Conservation (phyloP, 2,329 filamentous ascomycete species). For the Mollisia scopiformis region DNA sequence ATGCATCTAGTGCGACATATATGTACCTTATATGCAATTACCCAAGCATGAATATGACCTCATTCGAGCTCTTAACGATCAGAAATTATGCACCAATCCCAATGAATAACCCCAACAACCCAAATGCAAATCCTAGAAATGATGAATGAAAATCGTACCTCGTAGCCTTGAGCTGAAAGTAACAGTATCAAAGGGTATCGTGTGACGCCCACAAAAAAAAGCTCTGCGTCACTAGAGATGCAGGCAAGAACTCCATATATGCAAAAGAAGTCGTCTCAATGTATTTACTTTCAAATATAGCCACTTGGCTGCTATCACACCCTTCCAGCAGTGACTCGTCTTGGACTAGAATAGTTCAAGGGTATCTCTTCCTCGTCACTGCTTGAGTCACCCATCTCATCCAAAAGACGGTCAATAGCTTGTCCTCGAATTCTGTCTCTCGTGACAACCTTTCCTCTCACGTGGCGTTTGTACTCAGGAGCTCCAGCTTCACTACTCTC, state of each 20-base stretch:
- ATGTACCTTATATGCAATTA: constrained; percentile 9
- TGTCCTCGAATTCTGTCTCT: constrained; percentile 23
- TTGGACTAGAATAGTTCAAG: constrained; percentile 31
- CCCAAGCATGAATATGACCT: neutral
- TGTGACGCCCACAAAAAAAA: constrained; percentile 18
- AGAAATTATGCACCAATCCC: constrained; percentile 11
- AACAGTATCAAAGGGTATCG: constrained; percentile 15
- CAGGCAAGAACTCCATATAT: constrained; percentile 20
- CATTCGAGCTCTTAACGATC: neutral
- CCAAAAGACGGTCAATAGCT: constrained; percentile 36
- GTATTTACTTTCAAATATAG: constrained; percentile 8
- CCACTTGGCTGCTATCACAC: constrained; percentile 17
- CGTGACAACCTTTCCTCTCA: constrained; percentile 14
- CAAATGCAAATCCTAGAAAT: constrained; percentile 10
- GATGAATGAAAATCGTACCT: constrained; percentile 14
- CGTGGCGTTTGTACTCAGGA: constrained; percentile 24
- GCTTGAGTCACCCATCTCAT: constrained; percentile 37
- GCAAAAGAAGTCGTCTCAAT: constrained; percentile 15
- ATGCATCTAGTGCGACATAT: constrained; percentile 16
- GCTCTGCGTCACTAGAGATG: constrained; percentile 20
- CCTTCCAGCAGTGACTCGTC: constrained; percentile 28
- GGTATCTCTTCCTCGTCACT: constrained; percentile 38
- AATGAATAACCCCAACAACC: constrained; percentile 7
- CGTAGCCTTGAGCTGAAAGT: constrained; percentile 9
- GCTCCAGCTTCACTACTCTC: constrained; percentile 25